Percentiles rank a stretch among this genome's conserved stretches.
Conservation (phyloP, 1,139 yeast species). For the Taphrina confusa region DNA sequence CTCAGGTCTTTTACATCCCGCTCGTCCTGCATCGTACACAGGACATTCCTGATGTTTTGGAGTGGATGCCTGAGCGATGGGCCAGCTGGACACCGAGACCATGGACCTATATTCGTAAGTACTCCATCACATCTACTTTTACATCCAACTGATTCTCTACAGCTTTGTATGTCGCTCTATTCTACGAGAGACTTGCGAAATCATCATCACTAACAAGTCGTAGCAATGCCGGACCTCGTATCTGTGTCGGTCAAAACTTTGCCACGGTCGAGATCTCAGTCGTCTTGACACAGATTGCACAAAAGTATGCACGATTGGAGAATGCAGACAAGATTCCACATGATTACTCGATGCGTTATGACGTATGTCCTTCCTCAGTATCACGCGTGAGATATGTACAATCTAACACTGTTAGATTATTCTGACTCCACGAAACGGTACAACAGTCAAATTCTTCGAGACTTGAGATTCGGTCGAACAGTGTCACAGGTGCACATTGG, state of each 20-base stretch:
- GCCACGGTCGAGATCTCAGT: conserved; percentile 61
- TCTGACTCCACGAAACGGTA: conserved; percentile 19
- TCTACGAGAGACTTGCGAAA: not conserved
- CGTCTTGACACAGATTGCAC: conserved; percentile 51
- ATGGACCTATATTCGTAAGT: conserved; percentile 43
- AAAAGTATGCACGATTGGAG: conserved; percentile 41
- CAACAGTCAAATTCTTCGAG: conserved; percentile 1
- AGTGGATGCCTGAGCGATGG: conserved; percentile 59
- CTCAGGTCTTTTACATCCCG: conserved; percentile 52
- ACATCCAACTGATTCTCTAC: too few relatives aligned
- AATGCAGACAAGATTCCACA: not conserved
- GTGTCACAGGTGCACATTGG: too few relatives aligned
- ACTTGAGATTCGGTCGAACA: not conserved
- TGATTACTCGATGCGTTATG: conserved; percentile 18
- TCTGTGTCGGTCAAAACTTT: conserved; percentile 62
- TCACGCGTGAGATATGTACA: too few relatives aligned
- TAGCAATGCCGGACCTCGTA: conserved; percentile 61
- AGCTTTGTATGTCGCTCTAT: not conserved
- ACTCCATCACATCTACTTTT: too few relatives aligned
- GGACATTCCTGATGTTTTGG: conserved; percentile 53
- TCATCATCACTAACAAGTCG: not conserved
- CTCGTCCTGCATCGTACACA: conserved; percentile 54
- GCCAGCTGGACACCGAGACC: conserved; percentile 38
- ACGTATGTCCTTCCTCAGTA: not conserved
- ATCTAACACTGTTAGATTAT: conserved; percentile 10